Base-by-base conservation (phyloP, 306 rosid genomes). In the Malus orientalis region DNA sequence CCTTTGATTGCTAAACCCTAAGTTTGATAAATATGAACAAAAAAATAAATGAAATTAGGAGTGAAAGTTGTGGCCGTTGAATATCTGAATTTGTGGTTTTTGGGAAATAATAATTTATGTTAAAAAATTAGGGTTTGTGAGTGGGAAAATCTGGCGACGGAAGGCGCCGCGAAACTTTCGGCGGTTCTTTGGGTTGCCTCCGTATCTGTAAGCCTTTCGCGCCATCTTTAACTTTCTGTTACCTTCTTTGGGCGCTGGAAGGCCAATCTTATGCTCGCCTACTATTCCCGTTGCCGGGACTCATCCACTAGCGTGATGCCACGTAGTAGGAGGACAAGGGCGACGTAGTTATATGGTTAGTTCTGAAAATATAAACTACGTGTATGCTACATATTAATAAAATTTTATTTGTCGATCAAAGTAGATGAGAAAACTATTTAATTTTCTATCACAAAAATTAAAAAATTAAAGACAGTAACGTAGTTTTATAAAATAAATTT, bases 51-150 rank as follows among this genome's bases (percentile, higher is more conserved):
- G 18, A 33, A 16, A 11, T 25, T 5, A 38, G 22, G 12, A 19
- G 22, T 69, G 25, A 27, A 15, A 45, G n/a, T 44, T 30, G 67
- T 44, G 13, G 42, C 64, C 30, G 12, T 57, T 70, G 33, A 70
- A 49, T 55, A 20, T 15, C 27, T 3, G 36, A 32, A 36, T 19
- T 20, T 33, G 49, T 33, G 67, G 51, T 4, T 14, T 72, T 5
- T 2, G 40, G 49, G 40, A 7, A 11, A 33, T 51, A 79, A 25
- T 10, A 14, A 8, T 61, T 38, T 30, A 88, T 14, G n/a, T 9
- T 27, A 65, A 79, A 79, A 71, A 71, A 85, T 63, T 88, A 75
- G 88, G 92, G 85, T 77, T 85, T 76, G 69, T 79, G 63, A 75
- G 30, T 36, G 69, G 63, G 61, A 78, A 70, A 60, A 66, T 18